These are phyloP conservation scores for Entomophthora muscae DNA, from an alignment of 371 early-diverging fungal species.

Conservation along the genomic window DNA sequence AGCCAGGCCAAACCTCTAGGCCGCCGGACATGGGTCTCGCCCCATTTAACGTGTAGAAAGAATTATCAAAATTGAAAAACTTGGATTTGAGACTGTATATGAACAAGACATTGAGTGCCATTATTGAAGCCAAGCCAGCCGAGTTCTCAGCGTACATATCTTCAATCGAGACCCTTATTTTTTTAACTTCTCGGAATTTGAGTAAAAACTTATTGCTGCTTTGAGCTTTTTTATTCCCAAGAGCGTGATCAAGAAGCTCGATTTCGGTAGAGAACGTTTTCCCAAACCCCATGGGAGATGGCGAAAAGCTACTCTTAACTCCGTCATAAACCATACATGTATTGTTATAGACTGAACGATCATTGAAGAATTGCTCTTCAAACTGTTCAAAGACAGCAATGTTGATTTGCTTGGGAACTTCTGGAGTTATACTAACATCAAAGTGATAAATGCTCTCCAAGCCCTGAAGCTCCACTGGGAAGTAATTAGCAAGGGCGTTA, in stretches of 20 bases:
- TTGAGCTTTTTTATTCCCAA: not conserved
- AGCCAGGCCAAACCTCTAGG: conserved; percentile 60
- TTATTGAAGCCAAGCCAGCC: conserved; percentile 29
- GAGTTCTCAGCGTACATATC: conserved; percentile 16
- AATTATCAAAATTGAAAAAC: conserved; percentile 44
- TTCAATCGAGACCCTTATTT: not conserved
- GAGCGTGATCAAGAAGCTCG: not conserved
- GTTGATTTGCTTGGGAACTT: conserved; percentile 23
- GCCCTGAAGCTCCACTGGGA: conserved; percentile 8
- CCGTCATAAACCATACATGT: conserved; percentile 38
- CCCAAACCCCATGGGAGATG: conserved; percentile 21
- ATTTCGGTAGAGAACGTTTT: not conserved
- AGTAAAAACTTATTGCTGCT: not conserved
- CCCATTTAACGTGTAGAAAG: conserved; percentile 49
- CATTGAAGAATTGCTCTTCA: conserved; percentile 13
- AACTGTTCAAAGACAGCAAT: conserved; percentile 24
- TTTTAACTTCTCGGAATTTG: not conserved
- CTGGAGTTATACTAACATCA: conserved; percentile 18
- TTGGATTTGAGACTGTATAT: conserved; percentile 9
- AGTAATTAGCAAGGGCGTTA: not conserved
- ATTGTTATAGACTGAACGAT: conserved; percentile 14
- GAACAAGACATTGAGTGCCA: conserved; percentile 47
- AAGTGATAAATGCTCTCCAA: conserved; percentile 14
- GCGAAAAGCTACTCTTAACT: conserved; percentile 33
- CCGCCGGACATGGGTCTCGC: conserved; percentile 29